phyloP scores from a whole-genome alignment of 805 yeast genomes.

The Vanderwaltozyma yarrowii region DNA sequence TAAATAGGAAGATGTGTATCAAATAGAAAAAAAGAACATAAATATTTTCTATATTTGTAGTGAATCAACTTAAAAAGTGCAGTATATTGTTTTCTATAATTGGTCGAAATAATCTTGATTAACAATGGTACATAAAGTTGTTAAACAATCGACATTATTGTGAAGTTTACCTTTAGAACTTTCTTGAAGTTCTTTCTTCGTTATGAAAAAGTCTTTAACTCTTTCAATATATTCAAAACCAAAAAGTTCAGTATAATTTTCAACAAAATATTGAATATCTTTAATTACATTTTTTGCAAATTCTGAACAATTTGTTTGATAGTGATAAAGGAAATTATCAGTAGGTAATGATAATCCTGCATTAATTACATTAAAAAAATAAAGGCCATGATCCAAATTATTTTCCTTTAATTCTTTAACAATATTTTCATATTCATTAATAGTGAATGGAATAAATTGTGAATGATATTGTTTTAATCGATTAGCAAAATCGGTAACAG shows the following conservation, averaged over 20 bases:
- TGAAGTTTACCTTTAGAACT: neutral
- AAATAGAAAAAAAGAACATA: too few relatives aligned
- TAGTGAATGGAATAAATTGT: conserved; percentile 22
- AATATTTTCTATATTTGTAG: too few relatives aligned
- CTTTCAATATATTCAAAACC: conserved; percentile 17
- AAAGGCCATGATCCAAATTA: conserved; percentile 10
- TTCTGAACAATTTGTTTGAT: neutral
- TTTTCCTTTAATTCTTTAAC: conserved; percentile 6
- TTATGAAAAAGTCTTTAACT: conserved; percentile 6
- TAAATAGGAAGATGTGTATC: too few relatives aligned
- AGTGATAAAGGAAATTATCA: neutral
- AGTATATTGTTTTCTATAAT: too few relatives aligned
- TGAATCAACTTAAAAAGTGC: too few relatives aligned
- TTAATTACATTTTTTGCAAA: neutral
- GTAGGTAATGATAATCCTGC: conserved; percentile 11
- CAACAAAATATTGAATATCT: conserved; percentile 10
- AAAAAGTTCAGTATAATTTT: conserved; percentile 14
- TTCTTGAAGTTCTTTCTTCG: neutral
- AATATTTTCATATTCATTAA: conserved; percentile 14
- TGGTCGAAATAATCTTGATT: neutral
- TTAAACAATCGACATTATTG: neutral
- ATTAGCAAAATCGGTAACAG: conserved; percentile 49
- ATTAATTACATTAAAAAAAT: conserved; percentile 14
- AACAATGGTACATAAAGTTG: neutral
- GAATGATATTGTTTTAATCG: conserved; percentile 42